These are phyloP conservation scores for Colletotrichum viniferum DNA, from an alignment of 2,329 filamentous ascomycete species.

Conservation along the genomic window DNA sequence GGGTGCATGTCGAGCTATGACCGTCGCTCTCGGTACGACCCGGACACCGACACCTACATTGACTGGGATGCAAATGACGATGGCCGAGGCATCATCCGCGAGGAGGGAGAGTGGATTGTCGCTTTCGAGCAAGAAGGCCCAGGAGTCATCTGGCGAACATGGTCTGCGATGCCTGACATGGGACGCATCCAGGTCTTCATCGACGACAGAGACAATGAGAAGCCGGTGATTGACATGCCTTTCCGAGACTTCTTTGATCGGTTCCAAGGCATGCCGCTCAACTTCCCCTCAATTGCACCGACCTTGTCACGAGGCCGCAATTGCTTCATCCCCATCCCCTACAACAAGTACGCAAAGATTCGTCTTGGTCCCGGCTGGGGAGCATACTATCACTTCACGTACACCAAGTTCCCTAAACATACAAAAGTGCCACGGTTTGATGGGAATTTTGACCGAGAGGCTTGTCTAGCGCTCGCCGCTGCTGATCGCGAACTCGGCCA, in stretches of 20 bases:
- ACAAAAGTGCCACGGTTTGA: constrained; percentile 1
- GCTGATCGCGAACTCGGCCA: constrained; percentile 5
- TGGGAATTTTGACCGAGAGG: constrained; percentile 7
- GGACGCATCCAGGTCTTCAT: constrained; percentile 13
- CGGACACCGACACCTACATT: constrained; percentile 6
- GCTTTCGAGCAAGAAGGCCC: constrained; percentile 16
- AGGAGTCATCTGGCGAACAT: constrained; percentile 14
- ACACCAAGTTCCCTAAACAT: not conserved
- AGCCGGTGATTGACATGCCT: constrained; percentile 5
- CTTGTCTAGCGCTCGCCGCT: constrained; percentile 8
- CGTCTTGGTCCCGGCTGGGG: constrained; percentile 11
- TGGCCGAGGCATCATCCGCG: constrained; percentile 6
- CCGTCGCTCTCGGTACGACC: constrained; percentile 14
- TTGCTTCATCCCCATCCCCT: constrained; percentile 15
- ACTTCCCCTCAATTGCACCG: constrained; percentile 10
- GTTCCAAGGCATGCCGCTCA: constrained; percentile 15
- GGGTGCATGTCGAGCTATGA: constrained; percentile 20
- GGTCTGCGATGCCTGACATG: constrained; percentile 15
- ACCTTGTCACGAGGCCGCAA: constrained; percentile 12
- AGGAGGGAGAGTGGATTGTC: constrained; percentile 10
- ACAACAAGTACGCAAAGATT: constrained; percentile 12
- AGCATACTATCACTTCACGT: constrained; percentile 16
- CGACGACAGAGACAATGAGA: not conserved
- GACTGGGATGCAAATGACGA: constrained; percentile 20
- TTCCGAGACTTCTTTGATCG: constrained; percentile 14